These are phyloP conservation scores for Penicillium aurantiogriseum DNA, from an alignment of 2,329 filamentous ascomycete species.

Conservation along the genomic window DNA sequence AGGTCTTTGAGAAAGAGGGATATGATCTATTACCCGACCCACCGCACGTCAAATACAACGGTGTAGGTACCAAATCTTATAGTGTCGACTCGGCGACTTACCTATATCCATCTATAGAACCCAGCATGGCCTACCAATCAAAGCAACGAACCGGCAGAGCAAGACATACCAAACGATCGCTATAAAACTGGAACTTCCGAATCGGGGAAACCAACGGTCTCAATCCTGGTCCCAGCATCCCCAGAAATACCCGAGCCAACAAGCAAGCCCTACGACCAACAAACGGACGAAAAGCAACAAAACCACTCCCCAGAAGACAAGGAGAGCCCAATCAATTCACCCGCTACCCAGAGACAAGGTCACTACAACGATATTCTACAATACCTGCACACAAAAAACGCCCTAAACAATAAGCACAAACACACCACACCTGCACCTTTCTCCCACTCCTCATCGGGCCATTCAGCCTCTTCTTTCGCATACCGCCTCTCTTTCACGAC, in stretches of 20 bases:
- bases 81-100: neutral
- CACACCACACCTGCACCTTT: neutral
- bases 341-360: neutral
- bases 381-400: neutral
- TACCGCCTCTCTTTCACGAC: slow-evolving; percentile 15
- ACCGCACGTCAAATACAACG: neutral
- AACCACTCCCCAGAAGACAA: neutral
- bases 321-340: neutral
- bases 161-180: neutral
- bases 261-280: neutral
- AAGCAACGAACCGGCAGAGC: neutral
- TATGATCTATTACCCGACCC: neutral
- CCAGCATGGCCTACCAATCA: slow-evolving; percentile 1
- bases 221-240: slow-evolving; percentile 14
- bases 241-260: neutral
- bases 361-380: slow-evolving; percentile 6
- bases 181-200: slow-evolving; percentile 3
- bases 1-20: slow-evolving; percentile 5
- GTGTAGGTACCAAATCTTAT: slow-evolving; percentile 6
- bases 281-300: neutral
- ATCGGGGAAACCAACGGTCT: slow-evolving; percentile 9
- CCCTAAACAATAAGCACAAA: neutral
- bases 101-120: neutral
- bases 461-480: slow-evolving; percentile 12
- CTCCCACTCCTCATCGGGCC: neutral